Percentiles rank a stretch among this genome's conserved stretches.
Evolutionary conservation across 129 eudicot species (phyloP).

Genomic region (Gnaphalium uliginosum): DNA sequence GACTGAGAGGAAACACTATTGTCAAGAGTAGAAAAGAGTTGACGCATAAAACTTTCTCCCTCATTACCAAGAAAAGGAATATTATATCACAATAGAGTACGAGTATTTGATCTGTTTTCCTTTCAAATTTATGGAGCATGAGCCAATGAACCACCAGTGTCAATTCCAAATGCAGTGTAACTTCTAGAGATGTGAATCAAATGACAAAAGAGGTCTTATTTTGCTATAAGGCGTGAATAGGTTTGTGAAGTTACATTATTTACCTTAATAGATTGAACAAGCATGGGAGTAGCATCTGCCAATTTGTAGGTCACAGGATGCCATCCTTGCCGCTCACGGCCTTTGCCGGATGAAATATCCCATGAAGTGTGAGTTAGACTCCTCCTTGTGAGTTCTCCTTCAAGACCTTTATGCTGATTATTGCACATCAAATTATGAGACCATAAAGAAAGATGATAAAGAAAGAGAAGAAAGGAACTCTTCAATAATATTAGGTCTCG

Average conservation of each 20-base stretch:
- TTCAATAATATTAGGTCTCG: background rate
- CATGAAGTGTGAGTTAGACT: slow-evolving; percentile 81
- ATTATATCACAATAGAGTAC: slow-evolving; percentile 1
- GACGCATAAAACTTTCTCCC: background rate
- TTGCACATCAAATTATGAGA: background rate
- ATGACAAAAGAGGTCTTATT: background rate
- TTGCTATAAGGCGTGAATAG: slow-evolving; percentile 16
- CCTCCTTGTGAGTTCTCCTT: slow-evolving; percentile 83
- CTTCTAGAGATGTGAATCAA: slow-evolving; percentile 4
- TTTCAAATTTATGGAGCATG: slow-evolving; percentile 3
- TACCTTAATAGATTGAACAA: slow-evolving; percentile 91
- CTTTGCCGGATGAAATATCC: slow-evolving; percentile 72
- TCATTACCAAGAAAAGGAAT: background rate
- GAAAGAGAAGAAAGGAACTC: too few relatives aligned
- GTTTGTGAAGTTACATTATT: background rate
- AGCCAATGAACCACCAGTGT: slow-evolving; percentile 13
- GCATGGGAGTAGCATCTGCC: slow-evolving; percentile 78
- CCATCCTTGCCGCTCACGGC: slow-evolving; percentile 87
- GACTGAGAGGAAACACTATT: slow-evolving; percentile 3
- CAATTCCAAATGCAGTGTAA: slow-evolving; percentile 6
- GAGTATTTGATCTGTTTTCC: slow-evolving; percentile 8
- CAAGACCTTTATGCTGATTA: slow-evolving; percentile 77
- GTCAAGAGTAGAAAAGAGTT: slow-evolving; percentile 11
- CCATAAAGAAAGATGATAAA: background rate
- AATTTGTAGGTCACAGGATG: slow-evolving; percentile 90